Conservation (phyloP, 768 basidiomycete genomes). For the Rhodotorula kratochvilovae region DNA sequence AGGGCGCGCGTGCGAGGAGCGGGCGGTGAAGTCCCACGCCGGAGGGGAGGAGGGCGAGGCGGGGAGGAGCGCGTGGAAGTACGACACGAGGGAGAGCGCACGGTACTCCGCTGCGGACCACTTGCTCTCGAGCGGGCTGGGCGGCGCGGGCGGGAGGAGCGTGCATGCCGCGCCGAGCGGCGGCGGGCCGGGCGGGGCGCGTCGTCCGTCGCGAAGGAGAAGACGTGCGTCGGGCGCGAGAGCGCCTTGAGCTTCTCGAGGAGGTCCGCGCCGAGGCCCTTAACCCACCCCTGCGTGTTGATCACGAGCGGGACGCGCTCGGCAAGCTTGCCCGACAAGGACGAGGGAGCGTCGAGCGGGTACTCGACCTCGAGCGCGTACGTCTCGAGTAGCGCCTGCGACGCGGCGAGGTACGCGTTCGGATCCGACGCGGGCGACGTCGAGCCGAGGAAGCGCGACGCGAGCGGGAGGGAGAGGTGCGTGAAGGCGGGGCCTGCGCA, state of each 20-base stretch:
- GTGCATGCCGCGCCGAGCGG: not conserved
- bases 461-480: slow-evolving; percentile 65
- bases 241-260: slow-evolving; percentile 64
- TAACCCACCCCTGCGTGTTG: slow-evolving; percentile 96
- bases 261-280: slow-evolving; percentile 83
- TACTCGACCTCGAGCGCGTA: slow-evolving; percentile 63
- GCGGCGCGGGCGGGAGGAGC: slow-evolving; percentile 20
- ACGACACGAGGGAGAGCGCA: slow-evolving; percentile 28
- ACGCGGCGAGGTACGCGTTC: slow-evolving; percentile 65
- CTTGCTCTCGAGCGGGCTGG: slow-evolving; percentile 34
- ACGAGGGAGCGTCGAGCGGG: slow-evolving; percentile 43
- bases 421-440: slow-evolving; percentile 73
- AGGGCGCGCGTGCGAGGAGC: slow-evolving; percentile 65
- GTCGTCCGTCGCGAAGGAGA: slow-evolving; percentile 45
- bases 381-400: slow-evolving; percentile 62
- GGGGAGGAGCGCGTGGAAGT: slow-evolving; percentile 31
- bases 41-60: not conserved
- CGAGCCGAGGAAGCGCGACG: slow-evolving; percentile 76
- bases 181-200: not conserved
- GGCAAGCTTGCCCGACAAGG: slow-evolving; percentile 45
- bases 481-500: slow-evolving; percentile 64
- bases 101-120: slow-evolving; percentile 34
- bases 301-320: slow-evolving; percentile 75
- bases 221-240: slow-evolving; percentile 60
- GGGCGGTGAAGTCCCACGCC: slow-evolving; percentile 66